Base-by-base conservation (phyloP, 2,329 filamentous ascomycete genomes). In the Cytospora piceicola region DNA sequence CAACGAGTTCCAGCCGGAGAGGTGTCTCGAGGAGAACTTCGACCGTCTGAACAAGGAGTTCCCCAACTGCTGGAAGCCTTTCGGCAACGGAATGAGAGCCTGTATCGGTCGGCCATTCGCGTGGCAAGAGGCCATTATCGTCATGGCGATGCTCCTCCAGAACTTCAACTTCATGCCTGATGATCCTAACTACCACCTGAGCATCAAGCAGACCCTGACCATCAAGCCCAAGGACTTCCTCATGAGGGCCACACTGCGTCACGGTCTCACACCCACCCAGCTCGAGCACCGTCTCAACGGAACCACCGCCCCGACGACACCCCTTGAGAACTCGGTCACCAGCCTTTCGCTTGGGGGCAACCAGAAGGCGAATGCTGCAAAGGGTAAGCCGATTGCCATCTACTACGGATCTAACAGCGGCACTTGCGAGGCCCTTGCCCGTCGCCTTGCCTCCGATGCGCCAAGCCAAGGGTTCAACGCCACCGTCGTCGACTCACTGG, bases 101-200 rank as follows among this genome's bases (percentile, higher is more conserved):
- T 94, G 90, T 70, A 93, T 93, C 67, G 91, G 91, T 4, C 80
- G 90, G 1, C 82, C 86, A 0, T 93, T 93, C 73, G 90, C 90
- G 1, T 90, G 88, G 88, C 90, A 94, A 72, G 91, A 94, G 75
- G 82, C 84, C 2, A 73, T 90, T 6, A 77, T 92, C 0, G 82
- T 83, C 11, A 79, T 88, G 70, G 85, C 87, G 0, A 82, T 90
- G 70, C 73, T 92, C 15, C 79, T 93, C 65, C 90, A 92, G 71
- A 90, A 89, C 71, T 92, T 93, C 77, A 84, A 91, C 70, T 86
- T 93, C 66, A 79, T 81, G 58, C 75, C 88, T 63, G 84, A 84
- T 49, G 84, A 93, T 67, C 83, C 88, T 0, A 80, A 78, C 68
- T 91, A 90, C 69, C 73, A 81, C 46, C 74, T 90, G 17, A 72